Evolutionary conservation across 148 eudicot species (phyloP), one percentile per base, ranked within the genome.

Genomic region (Vaccinium vitisidaea): DNA sequence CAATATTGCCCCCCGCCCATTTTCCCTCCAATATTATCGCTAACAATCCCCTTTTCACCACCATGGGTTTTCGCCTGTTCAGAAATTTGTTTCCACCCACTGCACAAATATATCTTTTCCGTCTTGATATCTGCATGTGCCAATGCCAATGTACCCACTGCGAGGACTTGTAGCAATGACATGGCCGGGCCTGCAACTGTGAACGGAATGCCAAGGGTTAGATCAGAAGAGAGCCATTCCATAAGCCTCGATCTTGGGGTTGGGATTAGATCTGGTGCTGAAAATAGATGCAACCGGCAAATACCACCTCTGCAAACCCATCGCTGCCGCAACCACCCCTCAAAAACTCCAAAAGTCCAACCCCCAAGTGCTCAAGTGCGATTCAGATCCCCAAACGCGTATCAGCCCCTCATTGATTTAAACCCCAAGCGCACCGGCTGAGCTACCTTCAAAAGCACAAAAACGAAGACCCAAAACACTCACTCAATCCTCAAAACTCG

Each of bases 21-120:
- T 32, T 2, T 32, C 36, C 36, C 2, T 32, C 36, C 0, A 2
- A 32, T 32, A 32, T 32, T 32, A 0, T 32, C 36, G 0, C 36
- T 2, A 32, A 32, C 2, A 32, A 32, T 32, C 36, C 36, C 36
- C 36, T 32, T 32, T 32, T 32, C 36, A 0, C 98, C 98, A 94
- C 98, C 98, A 94, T 85, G 98, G 96, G 67, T 82, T 86, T 2
- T 93, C 94, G 23, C 98, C 96, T 43, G 96, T 94, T 89, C 98
- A 90, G 87, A 94, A 94, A 88, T 94, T 96, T n/a, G 94, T 92
- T 85, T 94, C 98, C 18, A 88, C 88, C 98, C 98, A 94, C 71
- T 96, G 98, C 86, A 93, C 92, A 79, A 94, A 94, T 32, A 94
- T 53, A 52, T 93, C 98, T 85, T 92, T 94, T 74, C 94, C 98